phyloP scores from a whole-genome alignment of 768 basidiomycete species.

The Galerina sulciceps region DNA sequence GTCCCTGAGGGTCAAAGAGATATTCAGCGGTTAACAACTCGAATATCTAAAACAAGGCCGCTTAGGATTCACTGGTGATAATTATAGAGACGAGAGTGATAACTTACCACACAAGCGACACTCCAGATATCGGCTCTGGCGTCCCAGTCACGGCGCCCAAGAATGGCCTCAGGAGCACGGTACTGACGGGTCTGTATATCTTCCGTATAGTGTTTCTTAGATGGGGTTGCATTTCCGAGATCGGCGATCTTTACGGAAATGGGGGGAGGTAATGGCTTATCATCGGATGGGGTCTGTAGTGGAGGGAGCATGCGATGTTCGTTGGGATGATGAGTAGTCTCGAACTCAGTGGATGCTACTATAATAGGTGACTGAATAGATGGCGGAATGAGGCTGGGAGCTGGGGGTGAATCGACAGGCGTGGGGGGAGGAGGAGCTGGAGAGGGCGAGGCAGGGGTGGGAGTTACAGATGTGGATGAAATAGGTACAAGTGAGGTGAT shows the following conservation, averaged over 20 bases:
- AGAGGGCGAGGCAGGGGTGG: slow-evolving; percentile 29
- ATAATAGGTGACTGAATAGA: slow-evolving; percentile 7
- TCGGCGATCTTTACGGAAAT: slow-evolving; percentile 94
- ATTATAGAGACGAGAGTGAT: not conserved
- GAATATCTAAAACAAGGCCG: slow-evolving; percentile 55
- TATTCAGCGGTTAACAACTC: slow-evolving; percentile 92
- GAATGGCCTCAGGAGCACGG: slow-evolving; percentile 91
- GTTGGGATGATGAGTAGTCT: slow-evolving; percentile 11
- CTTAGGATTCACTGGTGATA: slow-evolving; percentile 3
- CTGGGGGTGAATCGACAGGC: slow-evolving; percentile 34
- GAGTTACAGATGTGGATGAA: slow-evolving; percentile 17
- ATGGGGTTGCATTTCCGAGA: slow-evolving; percentile 91
- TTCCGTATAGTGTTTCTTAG: slow-evolving; percentile 89
- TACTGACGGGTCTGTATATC: slow-evolving; percentile 98
- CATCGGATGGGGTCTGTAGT: slow-evolving; percentile 23
- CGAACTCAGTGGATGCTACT: slow-evolving; percentile 1
- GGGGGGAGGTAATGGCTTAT: slow-evolving; percentile 36
- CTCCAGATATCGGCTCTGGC: slow-evolving; percentile 89
- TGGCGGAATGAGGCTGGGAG: slow-evolving; percentile 22
- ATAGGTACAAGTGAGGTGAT: slow-evolving; percentile 13
- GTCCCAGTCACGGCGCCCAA: slow-evolving; percentile 88
- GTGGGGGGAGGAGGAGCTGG: slow-evolving; percentile 41
- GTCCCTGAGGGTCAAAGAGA: slow-evolving; percentile 88
- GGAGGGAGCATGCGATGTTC: slow-evolving; percentile 25
- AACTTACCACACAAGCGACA: slow-evolving; percentile 80